phyloP scores from a whole-genome alignment of 805 yeast genomes.

The Tetrapisispora namnaoensis region DNA sequence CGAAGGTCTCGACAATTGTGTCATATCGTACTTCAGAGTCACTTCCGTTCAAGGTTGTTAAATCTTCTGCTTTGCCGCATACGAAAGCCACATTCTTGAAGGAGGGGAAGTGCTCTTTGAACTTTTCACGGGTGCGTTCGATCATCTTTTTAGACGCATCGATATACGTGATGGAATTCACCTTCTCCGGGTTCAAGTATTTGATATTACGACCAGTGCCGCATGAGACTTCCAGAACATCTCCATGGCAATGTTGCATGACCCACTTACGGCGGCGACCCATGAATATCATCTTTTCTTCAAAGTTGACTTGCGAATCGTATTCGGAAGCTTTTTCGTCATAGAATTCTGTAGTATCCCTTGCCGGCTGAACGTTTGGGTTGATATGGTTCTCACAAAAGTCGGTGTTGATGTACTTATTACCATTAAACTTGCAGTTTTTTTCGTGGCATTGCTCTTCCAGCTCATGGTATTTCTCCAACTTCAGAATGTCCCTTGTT shows the following conservation, averaged over 20 bases:
- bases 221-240: conserved; percentile 87
- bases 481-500: conserved; percentile 52
- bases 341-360: conserved; percentile 74
- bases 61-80: conserved; percentile 81
- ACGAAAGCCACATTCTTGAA: conserved; percentile 74
- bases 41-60: conserved; percentile 43
- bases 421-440: conserved; percentile 24
- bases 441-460: conserved; percentile 28
- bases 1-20: conserved; percentile 89
- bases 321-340: conserved; percentile 71
- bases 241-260: conserved; percentile 72
- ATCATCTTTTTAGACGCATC: conserved; percentile 86
- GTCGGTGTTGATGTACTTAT: conserved; percentile 21
- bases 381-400: conserved; percentile 28
- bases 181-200: conserved; percentile 48
- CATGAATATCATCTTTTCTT: conserved; percentile 38
- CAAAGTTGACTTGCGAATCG: conserved; percentile 62
- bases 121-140: conserved; percentile 65
- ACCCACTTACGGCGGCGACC: conserved; percentile 65
- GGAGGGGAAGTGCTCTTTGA: conserved; percentile 54
- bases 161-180: conserved; percentile 70
- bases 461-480: conserved; percentile 50
- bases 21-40: conserved; percentile 55
- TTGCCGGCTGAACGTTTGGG: conserved; percentile 47
- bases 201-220: conserved; percentile 93